These are phyloP conservation scores for Leptographium lundbergii DNA, from an alignment of 2,329 filamentous ascomycete species.

Conservation along the genomic window DNA sequence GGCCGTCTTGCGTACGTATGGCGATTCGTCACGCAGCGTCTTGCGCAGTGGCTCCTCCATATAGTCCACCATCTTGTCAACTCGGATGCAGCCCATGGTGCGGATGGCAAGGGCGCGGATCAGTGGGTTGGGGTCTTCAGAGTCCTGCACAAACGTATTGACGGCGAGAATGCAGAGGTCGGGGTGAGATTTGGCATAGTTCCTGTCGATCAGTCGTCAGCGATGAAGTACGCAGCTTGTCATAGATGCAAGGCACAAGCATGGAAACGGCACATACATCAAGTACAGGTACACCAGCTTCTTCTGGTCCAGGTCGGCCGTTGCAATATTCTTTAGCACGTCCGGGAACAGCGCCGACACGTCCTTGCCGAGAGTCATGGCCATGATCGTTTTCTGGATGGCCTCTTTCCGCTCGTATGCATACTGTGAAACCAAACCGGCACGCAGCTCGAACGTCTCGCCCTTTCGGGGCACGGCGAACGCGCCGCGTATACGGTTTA, in stretches of 20 bases:
- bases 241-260: not conserved
- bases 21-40: constrained; percentile 91
- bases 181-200: constrained; percentile 97
- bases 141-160: constrained; percentile 98
- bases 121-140: constrained; percentile 93
- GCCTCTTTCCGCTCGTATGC: constrained; percentile 98
- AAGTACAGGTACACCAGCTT: constrained; percentile 98
- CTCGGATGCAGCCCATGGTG: constrained; percentile 96
- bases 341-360: constrained; percentile 95
- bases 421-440: constrained; percentile 95
- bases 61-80: constrained; percentile 99
- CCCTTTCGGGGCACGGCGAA: constrained; percentile 90
- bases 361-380: constrained; percentile 98
- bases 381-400: constrained; percentile 99
- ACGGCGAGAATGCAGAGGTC: constrained; percentile 97
- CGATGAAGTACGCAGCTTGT: not conserved
- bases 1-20: constrained; percentile 95
- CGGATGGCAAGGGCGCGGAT: constrained; percentile 90
- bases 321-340: constrained; percentile 97
- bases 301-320: constrained; percentile 89
- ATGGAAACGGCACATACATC: constrained; percentile 49
- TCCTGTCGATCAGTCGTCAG: constrained; percentile 42
- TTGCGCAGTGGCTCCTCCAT: constrained; percentile 98
- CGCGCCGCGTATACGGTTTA: constrained; percentile 89
- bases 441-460: constrained; percentile 94